Conservation (phyloP, 805 yeast species). For the Jamesozyma gamospora region DNA sequence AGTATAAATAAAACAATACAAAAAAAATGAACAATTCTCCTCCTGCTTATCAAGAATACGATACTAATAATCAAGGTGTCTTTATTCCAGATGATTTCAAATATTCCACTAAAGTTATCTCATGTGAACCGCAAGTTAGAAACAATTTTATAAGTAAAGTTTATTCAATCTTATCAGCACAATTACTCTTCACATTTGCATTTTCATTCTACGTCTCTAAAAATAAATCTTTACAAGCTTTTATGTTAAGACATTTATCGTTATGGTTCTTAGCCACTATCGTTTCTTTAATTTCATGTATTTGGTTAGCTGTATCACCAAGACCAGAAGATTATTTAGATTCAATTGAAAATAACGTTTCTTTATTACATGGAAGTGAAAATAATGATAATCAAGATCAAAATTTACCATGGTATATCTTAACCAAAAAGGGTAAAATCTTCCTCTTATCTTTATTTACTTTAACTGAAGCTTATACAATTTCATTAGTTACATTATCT, state of each 20-base stretch:
- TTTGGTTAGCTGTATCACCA: slow-evolving; percentile 55
- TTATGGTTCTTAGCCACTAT: slow-evolving; percentile 44
- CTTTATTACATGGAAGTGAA: slow-evolving; percentile 1
- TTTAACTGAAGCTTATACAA: slow-evolving; percentile 57
- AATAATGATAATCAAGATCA: slow-evolving; percentile 2
- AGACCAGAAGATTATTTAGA: slow-evolving; percentile 45
- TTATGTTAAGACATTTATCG: slow-evolving; percentile 54
- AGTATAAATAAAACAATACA: too few relatives aligned
- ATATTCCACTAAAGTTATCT: slow-evolving; percentile 64
- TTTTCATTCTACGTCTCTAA: slow-evolving; percentile 16
- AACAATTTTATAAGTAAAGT: slow-evolving; percentile 72
- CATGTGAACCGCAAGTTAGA: slow-evolving; percentile 67
- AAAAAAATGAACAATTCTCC: slow-evolving; percentile 2
- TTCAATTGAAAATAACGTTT: neutral
- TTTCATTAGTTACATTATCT: slow-evolving; percentile 57
- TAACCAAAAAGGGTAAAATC: slow-evolving; percentile 28
- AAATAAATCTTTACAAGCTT: slow-evolving; percentile 23
- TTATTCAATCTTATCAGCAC: slow-evolving; percentile 58
- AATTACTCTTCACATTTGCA: slow-evolving; percentile 50
- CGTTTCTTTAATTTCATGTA: slow-evolving; percentile 54
- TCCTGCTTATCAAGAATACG: slow-evolving; percentile 3
- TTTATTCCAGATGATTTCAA: slow-evolving; percentile 64
- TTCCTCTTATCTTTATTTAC: slow-evolving; percentile 58
- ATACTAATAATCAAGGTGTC: neutral
- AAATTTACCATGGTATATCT: slow-evolving; percentile 24